phyloP scores from a whole-genome alignment of 2,329 filamentous ascomycete species.

The Periglandula ipomoeae region DNA sequence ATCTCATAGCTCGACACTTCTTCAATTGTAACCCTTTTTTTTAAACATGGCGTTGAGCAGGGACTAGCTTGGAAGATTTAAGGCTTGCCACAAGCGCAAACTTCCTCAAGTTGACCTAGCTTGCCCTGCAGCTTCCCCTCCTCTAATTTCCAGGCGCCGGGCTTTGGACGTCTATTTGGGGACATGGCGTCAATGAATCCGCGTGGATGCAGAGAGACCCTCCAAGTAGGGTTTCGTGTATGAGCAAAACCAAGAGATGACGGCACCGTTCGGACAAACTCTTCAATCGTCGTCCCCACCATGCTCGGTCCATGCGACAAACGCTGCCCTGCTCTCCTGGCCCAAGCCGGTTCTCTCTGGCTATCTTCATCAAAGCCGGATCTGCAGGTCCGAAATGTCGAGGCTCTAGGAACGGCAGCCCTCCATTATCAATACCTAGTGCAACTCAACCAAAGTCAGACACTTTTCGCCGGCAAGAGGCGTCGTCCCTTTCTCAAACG shows the following conservation, averaged over 20 bases:
- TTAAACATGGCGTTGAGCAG: neutral
- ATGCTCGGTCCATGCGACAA: neutral
- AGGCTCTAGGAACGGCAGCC: no score
- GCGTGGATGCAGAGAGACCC: neutral
- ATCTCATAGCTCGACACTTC: neutral
- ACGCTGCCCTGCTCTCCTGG: neutral
- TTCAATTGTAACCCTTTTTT: neutral
- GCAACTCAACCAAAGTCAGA: neutral
- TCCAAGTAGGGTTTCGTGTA: neutral
- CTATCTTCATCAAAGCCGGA: neutral
- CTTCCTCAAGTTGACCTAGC: neutral
- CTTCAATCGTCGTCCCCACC: neutral
- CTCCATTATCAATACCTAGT: no score
- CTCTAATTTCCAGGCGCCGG: slow-evolving; percentile 7
- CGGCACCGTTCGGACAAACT: neutral
- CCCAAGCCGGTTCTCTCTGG: neutral
- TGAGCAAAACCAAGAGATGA: neutral
- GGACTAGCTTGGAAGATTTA: neutral
- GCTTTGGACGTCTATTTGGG: neutral
- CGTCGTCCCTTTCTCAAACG: neutral
- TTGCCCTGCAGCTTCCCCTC: neutral
- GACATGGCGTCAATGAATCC: neutral
- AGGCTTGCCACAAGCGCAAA: neutral
- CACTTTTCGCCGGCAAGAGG: neutral
- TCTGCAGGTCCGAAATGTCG: no score